Evolutionary conservation across 2,329 filamentous ascomycete species (phyloP).

Genomic region (Gnomoniopsis smithogilvyi): DNA sequence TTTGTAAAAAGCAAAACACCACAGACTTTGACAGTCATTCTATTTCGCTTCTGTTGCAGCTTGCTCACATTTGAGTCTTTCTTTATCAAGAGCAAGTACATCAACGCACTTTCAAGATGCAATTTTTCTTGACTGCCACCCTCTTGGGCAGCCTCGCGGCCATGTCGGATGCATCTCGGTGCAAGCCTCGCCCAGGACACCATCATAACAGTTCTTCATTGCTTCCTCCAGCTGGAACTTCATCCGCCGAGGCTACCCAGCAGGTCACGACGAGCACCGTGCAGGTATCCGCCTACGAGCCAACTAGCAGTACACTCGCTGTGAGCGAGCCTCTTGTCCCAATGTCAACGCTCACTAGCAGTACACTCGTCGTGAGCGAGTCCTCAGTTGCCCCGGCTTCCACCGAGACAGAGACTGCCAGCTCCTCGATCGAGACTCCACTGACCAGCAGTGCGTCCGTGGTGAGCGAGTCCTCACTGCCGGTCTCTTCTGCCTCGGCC

Average conservation of each 20-base stretch:
- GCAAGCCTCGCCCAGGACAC: slow-evolving; percentile 9
- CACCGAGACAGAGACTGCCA: too few relatives aligned
- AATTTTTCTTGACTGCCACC: slow-evolving; percentile 1
- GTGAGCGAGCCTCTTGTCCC: not conserved
- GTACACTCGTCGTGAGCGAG: too few relatives aligned
- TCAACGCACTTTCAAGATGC: not conserved
- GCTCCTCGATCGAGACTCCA: too few relatives aligned
- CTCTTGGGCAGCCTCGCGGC: slow-evolving; percentile 1
- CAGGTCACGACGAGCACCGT: not conserved
- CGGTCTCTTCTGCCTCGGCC: too few relatives aligned
- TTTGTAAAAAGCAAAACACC: not conserved
- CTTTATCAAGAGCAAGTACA: not conserved
- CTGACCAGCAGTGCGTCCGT: too few relatives aligned
- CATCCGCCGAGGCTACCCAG: not conserved
- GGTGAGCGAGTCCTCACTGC: too few relatives aligned
- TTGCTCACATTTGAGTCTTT: slow-evolving; percentile 11
- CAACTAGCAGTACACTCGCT: not conserved
- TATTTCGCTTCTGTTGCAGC: slow-evolving; percentile 6
- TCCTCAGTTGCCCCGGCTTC: too few relatives aligned
- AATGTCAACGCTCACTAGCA: not conserved
- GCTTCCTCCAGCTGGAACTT: not conserved
- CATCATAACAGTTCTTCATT: not conserved
- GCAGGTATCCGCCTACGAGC: not conserved
- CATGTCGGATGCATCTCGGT: slow-evolving; percentile 2
- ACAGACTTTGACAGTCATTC: not conserved